A percentile compares a stretch with the other conserved stretches of the same genome.
These are phyloP conservation scores for Ogataea kodamae DNA, from an alignment of 805 yeast genomes.

Conservation along the genomic window DNA sequence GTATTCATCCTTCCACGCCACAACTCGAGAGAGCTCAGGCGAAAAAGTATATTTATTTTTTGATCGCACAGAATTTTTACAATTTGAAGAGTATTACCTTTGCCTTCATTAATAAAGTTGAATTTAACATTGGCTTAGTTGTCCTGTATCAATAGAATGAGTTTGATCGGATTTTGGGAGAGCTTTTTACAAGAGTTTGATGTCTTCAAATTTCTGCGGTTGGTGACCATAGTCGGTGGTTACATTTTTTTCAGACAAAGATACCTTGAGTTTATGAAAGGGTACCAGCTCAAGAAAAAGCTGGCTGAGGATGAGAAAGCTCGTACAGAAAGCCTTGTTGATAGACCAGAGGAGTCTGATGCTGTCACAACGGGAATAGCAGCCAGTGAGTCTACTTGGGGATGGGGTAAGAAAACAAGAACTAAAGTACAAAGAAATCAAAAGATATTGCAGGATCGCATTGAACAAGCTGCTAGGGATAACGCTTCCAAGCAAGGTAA, in stretches of 20 bases:
- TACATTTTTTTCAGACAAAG: constrained; percentile 57
- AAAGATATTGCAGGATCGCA: constrained; percentile 48
- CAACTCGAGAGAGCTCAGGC: too few relatives aligned
- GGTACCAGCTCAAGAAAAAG: constrained; percentile 47
- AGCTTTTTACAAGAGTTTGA: constrained; percentile 40
- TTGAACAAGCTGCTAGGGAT: constrained; percentile 39
- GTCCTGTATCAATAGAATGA: constrained; percentile 5
- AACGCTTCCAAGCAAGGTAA: constrained; percentile 28
- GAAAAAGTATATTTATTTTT: too few relatives aligned
- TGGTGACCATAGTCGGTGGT: constrained; percentile 56
- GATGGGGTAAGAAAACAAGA: constrained; percentile 81
- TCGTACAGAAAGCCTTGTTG: constrained; percentile 34
- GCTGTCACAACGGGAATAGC: constrained; percentile 18
- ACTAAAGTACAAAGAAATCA: constrained; percentile 53
- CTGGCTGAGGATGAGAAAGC: constrained; percentile 45
- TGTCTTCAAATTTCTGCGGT: constrained; percentile 43
- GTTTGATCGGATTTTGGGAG: constrained; percentile 34
- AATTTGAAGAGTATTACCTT: too few relatives aligned
- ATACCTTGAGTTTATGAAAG: constrained; percentile 54
- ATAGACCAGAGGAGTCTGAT: constrained; percentile 33
- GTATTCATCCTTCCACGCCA: too few relatives aligned
- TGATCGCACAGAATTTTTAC: too few relatives aligned
- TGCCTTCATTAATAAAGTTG: too few relatives aligned
- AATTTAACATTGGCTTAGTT: too few relatives aligned
- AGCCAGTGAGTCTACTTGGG: constrained; percentile 51